Evolutionary conservation across 1,284 basidiomycete species (phyloP), one percentile per base, ranked within the genome.

Genomic region (Thelephora terrestris): DNA sequence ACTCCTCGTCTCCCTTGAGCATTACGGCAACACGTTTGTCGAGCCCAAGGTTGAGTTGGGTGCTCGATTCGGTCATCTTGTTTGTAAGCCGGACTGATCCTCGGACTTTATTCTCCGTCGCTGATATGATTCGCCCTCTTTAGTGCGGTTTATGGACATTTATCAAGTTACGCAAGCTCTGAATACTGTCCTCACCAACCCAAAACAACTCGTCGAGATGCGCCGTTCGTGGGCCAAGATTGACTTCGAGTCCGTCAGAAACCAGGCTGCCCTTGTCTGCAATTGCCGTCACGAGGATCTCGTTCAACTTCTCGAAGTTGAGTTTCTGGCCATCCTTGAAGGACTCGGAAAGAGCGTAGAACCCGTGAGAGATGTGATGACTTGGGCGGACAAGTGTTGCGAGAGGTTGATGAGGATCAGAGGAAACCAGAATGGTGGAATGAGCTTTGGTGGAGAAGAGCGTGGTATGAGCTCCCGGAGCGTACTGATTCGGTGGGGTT

Each of bases 261-360:
- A 91, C 60, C 88, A 91, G 61, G 87, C 86, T n/a, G 88, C 88
- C 24, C 68, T 91, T 55, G 88, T 91, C 24, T 91, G 88, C 73
- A 91, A 91, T 61, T 91, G 88, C 62, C 82, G 89, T 39, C 88
- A 91, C 57, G 89, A 91, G 64, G 87, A 90, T 58, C 72, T 91
- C 47, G 78, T 88, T 24, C 86, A 89, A 57, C 71, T 91, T 45
- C 67, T 91, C 47, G 88, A 91, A 62, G 80, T 85, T 44, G 88
- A 91, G 62, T 91, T 91, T 60, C 81, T 86, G n/a, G 64, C 68
- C 21, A 67, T 91, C 63, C 68, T 91, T 64, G 87, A 89, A 34
- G 72, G 73, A 47, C 68, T 89, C 35, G 59, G 72, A 34, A 85
- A 86, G 67, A 87, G 76, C 60, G 73, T 67, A 39, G 87, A 91